These are phyloP conservation scores for Pseudoneurospora amorphoporcata DNA, from an alignment of 495 filamentous ascomycete genomes.

Conservation along the genomic window DNA sequence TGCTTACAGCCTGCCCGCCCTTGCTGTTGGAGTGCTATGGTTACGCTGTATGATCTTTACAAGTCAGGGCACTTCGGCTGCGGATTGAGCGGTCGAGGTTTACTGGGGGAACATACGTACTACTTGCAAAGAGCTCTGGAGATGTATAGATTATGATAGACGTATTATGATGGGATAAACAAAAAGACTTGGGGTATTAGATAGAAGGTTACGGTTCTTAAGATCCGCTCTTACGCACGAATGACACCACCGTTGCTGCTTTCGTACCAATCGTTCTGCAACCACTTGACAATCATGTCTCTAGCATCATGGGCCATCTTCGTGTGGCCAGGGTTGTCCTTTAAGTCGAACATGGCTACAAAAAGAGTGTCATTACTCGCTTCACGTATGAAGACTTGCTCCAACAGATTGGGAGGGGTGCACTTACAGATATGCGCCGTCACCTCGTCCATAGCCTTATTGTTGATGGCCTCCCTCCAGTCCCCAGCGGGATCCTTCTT, in stretches of 20 bases:
- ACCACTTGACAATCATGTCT: constrained; percentile 49
- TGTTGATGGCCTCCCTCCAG: constrained; percentile 65
- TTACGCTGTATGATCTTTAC: not conserved
- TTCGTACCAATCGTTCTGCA: constrained; percentile 44
- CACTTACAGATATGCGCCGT: constrained; percentile 63
- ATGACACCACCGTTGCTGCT: constrained; percentile 20
- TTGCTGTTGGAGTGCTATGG: not conserved
- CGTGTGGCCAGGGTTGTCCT: constrained; percentile 70
- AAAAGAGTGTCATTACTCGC: constrained; percentile 5
- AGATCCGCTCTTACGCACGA: constrained; percentile 2
- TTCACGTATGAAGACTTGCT: not conserved
- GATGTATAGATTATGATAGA: not conserved
- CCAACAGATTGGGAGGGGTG: not conserved
- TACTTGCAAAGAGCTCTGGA: not conserved
- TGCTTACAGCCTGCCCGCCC: not conserved
- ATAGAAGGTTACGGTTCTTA: not conserved
- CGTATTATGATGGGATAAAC: not conserved
- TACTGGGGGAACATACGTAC: not conserved
- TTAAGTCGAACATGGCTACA: constrained; percentile 67
- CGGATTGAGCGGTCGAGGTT: not conserved
- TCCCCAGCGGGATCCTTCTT: constrained; percentile 36
- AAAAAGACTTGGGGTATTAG: not conserved
- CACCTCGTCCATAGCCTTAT: constrained; percentile 66
- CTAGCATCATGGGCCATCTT: constrained; percentile 56
- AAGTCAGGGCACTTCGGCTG: not conserved